Conservation (phyloP, 441 rosid species). For the Croton laevigatus region DNA sequence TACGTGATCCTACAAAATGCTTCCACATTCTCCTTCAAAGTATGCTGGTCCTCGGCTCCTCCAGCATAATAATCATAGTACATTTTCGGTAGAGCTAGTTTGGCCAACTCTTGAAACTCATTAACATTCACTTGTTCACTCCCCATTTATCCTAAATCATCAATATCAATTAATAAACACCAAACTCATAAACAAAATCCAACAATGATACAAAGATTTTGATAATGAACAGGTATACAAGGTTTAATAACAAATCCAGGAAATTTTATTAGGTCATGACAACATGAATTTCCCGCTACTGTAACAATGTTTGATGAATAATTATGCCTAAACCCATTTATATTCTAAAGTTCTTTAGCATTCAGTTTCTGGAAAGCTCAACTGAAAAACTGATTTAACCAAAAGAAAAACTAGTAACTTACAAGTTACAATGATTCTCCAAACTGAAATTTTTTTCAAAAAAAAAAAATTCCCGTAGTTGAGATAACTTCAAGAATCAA, state of each 20-base stretch:
- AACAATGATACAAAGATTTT: neutral
- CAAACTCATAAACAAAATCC: neutral
- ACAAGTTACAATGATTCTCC: neutral
- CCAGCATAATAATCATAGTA: slow-evolving; percentile 57
- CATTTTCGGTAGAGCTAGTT: slow-evolving; percentile 61
- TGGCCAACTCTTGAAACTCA: slow-evolving; percentile 72
- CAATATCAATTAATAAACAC: neutral
- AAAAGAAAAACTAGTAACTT: neutral
- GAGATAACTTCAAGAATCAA: neutral
- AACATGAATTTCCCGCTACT: neutral
- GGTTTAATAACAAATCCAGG: neutral
- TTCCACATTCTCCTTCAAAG: slow-evolving; percentile 57
- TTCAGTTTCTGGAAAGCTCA: neutral
- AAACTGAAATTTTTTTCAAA: no score
- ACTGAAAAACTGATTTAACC: neutral
- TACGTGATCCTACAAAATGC: slow-evolving; percentile 63
- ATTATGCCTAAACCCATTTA: neutral
- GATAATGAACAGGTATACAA: neutral
- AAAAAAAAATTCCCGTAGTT: no score
- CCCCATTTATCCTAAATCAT: slow-evolving; percentile 35
- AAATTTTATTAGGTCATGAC: neutral
- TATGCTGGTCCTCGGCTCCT: slow-evolving; percentile 79
- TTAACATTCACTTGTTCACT: slow-evolving; percentile 58
- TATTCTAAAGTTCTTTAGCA: neutral
- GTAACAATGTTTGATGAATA: neutral